These are phyloP conservation scores for Ophiostoma sp. DNA, from an alignment of 2,329 filamentous ascomycete species.

Conservation along the genomic window DNA sequence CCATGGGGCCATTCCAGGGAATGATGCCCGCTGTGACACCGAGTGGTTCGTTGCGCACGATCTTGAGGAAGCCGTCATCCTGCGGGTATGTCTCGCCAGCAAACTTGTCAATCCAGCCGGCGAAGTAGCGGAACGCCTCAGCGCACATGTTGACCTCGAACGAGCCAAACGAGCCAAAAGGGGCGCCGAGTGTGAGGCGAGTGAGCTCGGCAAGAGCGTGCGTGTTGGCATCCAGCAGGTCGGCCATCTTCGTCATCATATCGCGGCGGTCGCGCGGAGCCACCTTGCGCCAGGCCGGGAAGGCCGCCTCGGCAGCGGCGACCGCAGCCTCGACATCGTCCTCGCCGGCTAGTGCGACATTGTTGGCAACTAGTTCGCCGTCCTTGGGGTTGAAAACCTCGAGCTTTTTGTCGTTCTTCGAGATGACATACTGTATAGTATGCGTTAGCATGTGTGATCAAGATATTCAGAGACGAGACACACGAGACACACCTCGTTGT, in stretches of 20 bases:
- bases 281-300: conserved; percentile 71
- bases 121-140: conserved; percentile 45
- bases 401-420: conserved; percentile 42
- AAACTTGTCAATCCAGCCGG: conserved; percentile 39
- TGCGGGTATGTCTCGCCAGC: conserved; percentile 37
- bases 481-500: conserved; percentile 32
- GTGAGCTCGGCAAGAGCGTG: conserved; percentile 37
- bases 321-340: conserved; percentile 64
- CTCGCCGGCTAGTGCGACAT: conserved; percentile 43
- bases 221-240: conserved; percentile 37
- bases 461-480: not conserved
- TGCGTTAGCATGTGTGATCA: not conserved
- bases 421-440: conserved; percentile 31
- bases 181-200: conserved; percentile 35
- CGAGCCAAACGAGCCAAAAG: conserved; percentile 39
- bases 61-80: conserved; percentile 44
- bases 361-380: conserved; percentile 44
- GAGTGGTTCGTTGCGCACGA: conserved; percentile 36
- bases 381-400: conserved; percentile 46
- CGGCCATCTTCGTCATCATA: conserved; percentile 41
- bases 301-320: conserved; percentile 63
- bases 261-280: conserved; percentile 59
- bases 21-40: conserved; percentile 33
- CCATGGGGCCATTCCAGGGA: conserved; percentile 38
- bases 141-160: conserved; percentile 43